Evolutionary conservation across 805 yeast genomes (phyloP), one percentile per base, ranked within the genome.

Genomic region (Candida ulmi): DNA sequence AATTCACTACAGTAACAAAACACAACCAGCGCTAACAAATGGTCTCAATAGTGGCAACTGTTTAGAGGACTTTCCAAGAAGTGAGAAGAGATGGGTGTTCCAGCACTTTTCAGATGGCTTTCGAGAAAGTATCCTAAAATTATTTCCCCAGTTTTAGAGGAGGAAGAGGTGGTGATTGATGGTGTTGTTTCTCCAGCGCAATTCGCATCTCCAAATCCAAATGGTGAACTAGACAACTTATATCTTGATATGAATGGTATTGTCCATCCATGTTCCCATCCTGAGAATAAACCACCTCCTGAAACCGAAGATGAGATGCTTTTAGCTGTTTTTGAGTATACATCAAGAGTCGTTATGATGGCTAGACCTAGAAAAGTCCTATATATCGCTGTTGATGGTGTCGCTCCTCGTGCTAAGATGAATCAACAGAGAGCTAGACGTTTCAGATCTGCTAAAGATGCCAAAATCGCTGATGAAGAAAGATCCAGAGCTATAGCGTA

Each of bases 181-280:
- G 91, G 83, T 16, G 70, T 74, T 8, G 69, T 65, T 23, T 72
- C 76, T 36, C 95, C 88, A 0, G 71, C 83, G 4, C 74, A 72
- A 47, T 88, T 85, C 58, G 57, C 77, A 17, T 75, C 78, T 38
- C 82, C 93, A 11, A 93, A 93, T 59, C 95, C 95, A 4, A 93
- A 93, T 62, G 99, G 98, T 21, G 99, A 93, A 64, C 66, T 88
- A 35, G 98, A 93, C 59, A 93, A 93, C 58, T 63, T 93, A 37
- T 93, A 93, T 58, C 69, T 93, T 46, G 99, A 93, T 65, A 93
- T 93, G 99, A 93, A 93, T 59, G 99, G 98, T 68, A 93, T 93
- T 56, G 99, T 93, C 5, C 99, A 93, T 68, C 99, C 99, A 2
- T 93, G 98, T 69, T 83, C 97, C 2, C 99, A 93, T 61, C 99